Evolutionary conservation across 805 yeast genomes (phyloP).

Genomic region (Hanseniaspora thailandica): DNA sequence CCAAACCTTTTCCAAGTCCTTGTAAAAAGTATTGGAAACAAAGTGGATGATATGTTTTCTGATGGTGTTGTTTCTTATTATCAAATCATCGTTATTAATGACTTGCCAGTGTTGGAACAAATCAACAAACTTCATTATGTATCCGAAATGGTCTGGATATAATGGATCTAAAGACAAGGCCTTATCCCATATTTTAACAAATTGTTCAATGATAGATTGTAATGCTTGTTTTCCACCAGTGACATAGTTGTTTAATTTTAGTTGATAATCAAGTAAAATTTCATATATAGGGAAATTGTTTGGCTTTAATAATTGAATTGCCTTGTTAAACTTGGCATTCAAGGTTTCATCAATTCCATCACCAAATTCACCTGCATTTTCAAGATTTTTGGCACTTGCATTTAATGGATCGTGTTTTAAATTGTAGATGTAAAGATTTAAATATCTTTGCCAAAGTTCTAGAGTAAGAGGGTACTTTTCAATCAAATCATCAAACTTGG

Average conservation of each 20-base stretch:
- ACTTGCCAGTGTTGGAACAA: slow-evolving; percentile 13
- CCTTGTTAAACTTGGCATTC: slow-evolving; percentile 6
- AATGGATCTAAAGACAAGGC: slow-evolving; percentile 7
- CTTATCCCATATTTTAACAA: slow-evolving; percentile 13
- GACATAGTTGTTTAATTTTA: not conserved
- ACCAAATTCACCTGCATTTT: slow-evolving; percentile 1
- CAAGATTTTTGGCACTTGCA: not conserved
- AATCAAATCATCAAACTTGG: slow-evolving; percentile 9
- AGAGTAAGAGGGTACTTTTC: slow-evolving; percentile 9
- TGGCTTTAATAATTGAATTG: slow-evolving; percentile 6
- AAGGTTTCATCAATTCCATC: slow-evolving; percentile 3
- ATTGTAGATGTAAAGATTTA: slow-evolving; percentile 7
- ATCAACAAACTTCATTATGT: slow-evolving; percentile 9
- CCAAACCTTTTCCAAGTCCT: slow-evolving; percentile 13
- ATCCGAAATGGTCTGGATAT: not conserved
- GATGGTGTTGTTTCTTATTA: slow-evolving; percentile 11
- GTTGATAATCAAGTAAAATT: slow-evolving; percentile 5
- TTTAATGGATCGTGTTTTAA: not conserved
- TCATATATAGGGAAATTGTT: slow-evolving; percentile 11
- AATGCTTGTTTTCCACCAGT: slow-evolving; percentile 12
- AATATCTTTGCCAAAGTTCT: slow-evolving; percentile 8
- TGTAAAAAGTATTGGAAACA: slow-evolving; percentile 5
- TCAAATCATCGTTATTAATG: slow-evolving; percentile 6
- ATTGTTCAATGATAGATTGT: slow-evolving; percentile 9
- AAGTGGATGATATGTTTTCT: slow-evolving; percentile 12